Evolutionary conservation across 129 eudicot species (phyloP).

Genomic region (Artemisia tridentata): DNA sequence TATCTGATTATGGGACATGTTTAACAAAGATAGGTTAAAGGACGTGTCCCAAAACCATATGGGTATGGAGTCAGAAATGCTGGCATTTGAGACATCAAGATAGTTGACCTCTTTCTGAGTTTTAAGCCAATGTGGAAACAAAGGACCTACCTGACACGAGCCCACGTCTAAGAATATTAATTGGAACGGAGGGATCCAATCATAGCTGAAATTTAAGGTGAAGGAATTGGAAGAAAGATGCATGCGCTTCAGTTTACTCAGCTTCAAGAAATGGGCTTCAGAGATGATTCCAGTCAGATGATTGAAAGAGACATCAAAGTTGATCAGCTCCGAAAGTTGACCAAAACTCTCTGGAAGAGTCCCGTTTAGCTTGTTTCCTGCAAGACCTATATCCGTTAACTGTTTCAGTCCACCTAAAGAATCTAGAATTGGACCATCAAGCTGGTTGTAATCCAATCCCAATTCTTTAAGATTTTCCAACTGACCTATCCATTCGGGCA

Average conservation of each 20-base stretch:
- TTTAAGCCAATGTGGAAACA: slow-evolving; percentile 47
- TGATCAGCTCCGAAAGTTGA: slow-evolving; percentile 31
- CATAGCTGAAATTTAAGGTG: slow-evolving; percentile 20
- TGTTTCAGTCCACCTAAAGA: slow-evolving; percentile 30
- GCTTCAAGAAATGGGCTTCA: slow-evolving; percentile 39
- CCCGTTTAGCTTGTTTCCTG: slow-evolving; percentile 41
- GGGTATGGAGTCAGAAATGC: slow-evolving; percentile 43
- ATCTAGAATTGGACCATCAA: slow-evolving; percentile 44
- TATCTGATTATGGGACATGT: slow-evolving; percentile 40
- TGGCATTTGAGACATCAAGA: slow-evolving; percentile 44
- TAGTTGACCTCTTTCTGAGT: slow-evolving; percentile 29
- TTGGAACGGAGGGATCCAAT: slow-evolving; percentile 51
- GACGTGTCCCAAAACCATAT: slow-evolving; percentile 27
- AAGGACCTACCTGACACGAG: slow-evolving; percentile 42
- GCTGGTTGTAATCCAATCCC: slow-evolving; percentile 21
- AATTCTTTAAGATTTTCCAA: slow-evolving; percentile 37
- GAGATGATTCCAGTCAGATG: slow-evolving; percentile 34
- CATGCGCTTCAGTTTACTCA: slow-evolving; percentile 32
- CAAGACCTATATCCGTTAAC: slow-evolving; percentile 26
- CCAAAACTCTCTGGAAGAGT: slow-evolving; percentile 43
- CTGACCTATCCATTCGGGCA: slow-evolving; percentile 53
- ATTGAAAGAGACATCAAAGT: slow-evolving; percentile 39
- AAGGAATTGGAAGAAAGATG: slow-evolving; percentile 39
- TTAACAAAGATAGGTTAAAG: slow-evolving; percentile 34
- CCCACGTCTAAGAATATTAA: slow-evolving; percentile 31